Percentiles rank a stretch among this genome's conserved stretches.
phyloP scores from a whole-genome alignment of 1,139 yeast species.

The Kodamaea alishanica region DNA sequence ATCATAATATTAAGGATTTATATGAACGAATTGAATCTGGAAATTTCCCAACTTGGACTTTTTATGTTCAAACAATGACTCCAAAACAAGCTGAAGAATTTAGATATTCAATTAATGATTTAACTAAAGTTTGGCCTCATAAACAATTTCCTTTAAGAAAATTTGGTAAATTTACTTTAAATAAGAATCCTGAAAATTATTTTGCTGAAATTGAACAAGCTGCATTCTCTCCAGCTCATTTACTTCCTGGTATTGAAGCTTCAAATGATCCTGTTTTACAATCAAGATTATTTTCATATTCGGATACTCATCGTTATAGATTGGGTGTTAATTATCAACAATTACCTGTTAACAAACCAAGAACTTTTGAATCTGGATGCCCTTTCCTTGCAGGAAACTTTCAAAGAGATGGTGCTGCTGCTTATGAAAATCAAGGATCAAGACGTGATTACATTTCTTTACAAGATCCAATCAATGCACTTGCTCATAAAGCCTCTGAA shows the following conservation, averaged over 20 bases:
- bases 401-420: slow-evolving; percentile 37
- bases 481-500: slow-evolving; percentile 15
- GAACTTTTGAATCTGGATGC: slow-evolving; percentile 21
- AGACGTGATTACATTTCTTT: slow-evolving; percentile 34
- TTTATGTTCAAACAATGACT: slow-evolving; percentile 65
- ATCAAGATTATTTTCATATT: slow-evolving; percentile 54
- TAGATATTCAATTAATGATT: slow-evolving; percentile 64
- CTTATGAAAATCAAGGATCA: slow-evolving; percentile 19
- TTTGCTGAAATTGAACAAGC: slow-evolving; percentile 59
- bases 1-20: slow-evolving; percentile 60
- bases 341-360: slow-evolving; percentile 27
- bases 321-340: slow-evolving; percentile 31
- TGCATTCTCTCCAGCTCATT: slow-evolving; percentile 58
- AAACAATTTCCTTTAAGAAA: slow-evolving; percentile 54
- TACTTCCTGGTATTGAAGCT: slow-evolving; percentile 58
- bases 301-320: slow-evolving; percentile 63
- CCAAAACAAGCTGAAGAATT: slow-evolving; percentile 57
- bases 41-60: slow-evolving; percentile 61
- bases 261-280: slow-evolving; percentile 61
- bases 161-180: slow-evolving; percentile 52
- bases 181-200: slow-evolving; percentile 55
- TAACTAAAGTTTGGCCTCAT: slow-evolving; percentile 65
- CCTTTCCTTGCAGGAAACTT: slow-evolving; percentile 37
- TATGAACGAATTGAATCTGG: slow-evolving; percentile 60
- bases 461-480: slow-evolving; percentile 19